These are phyloP conservation scores for Saccharomyces hybrid DNA, from an alignment of 1,139 yeast genomes.

Conservation along the genomic window DNA sequence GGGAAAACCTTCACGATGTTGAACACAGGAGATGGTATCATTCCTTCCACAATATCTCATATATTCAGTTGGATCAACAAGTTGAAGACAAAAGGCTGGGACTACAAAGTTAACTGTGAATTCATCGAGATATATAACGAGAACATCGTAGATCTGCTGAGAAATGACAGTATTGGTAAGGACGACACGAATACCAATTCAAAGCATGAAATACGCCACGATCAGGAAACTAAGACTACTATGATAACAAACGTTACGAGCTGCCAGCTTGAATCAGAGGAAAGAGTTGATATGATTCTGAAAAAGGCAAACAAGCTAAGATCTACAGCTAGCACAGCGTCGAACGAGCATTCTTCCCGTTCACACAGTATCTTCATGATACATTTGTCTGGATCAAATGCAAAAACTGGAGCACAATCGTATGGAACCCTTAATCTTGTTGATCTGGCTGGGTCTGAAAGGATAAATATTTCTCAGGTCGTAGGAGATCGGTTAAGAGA, in stretches of 20 bases:
- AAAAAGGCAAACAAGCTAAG: constrained; percentile 53
- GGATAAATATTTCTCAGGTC: constrained; percentile 68
- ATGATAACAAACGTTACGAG: constrained; percentile 53
- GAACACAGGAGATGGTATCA: constrained; percentile 63
- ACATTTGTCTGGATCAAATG: constrained; percentile 49
- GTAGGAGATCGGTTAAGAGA: constrained; percentile 77
- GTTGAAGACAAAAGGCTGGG: constrained; percentile 56
- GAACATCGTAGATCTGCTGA: constrained; percentile 59
- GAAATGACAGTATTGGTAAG: constrained; percentile 19
- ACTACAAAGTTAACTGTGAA: constrained; percentile 59
- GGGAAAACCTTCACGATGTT: constrained; percentile 95
- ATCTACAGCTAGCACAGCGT: constrained; percentile 74
- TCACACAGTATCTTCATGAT: constrained; percentile 71
- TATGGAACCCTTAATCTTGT: constrained; percentile 66
- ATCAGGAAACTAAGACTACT: constrained; percentile 46
- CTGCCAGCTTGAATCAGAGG: constrained; percentile 41
- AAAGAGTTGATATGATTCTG: constrained; percentile 47
- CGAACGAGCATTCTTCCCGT: constrained; percentile 73
- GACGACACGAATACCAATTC: constrained; percentile 26
- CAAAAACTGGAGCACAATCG: constrained; percentile 42
- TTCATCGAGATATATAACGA: constrained; percentile 90
- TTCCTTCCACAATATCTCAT: constrained; percentile 67
- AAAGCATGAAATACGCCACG: constrained; percentile 72
- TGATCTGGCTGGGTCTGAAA: constrained; percentile 86
- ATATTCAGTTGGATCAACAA: constrained; percentile 56